A percentile compares a stretch with the other conserved stretches of the same genome.
phyloP scores from a whole-genome alignment of 805 yeast species.

The Hanseniaspora taiwanica region DNA sequence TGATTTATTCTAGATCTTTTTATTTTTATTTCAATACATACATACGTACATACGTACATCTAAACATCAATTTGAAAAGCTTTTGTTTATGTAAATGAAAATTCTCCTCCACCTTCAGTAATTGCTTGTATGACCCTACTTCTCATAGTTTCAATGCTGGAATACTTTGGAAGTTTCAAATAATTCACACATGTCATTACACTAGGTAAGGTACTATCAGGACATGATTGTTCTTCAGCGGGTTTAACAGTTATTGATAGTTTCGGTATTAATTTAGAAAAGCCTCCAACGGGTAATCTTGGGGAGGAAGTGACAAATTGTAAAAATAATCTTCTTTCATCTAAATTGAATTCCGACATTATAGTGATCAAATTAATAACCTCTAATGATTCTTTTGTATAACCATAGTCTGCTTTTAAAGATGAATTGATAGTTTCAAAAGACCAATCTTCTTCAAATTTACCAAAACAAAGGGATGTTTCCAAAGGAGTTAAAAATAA shows the following conservation, averaged over 20 bases:
- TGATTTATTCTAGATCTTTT: too few species aligned
- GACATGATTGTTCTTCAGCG: constrained; percentile 45
- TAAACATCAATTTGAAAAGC: too few species aligned
- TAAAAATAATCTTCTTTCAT: constrained; percentile 57
- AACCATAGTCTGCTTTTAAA: constrained; percentile 85
- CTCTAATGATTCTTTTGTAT: constrained; percentile 50
- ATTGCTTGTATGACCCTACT: constrained; percentile 55
- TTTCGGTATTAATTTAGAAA: constrained; percentile 65
- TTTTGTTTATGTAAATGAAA: constrained; percentile 46
- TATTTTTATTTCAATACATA: too few species aligned
- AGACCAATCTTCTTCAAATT: constrained; percentile 80
- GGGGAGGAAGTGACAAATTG: constrained; percentile 93
- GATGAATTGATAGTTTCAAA: constrained; percentile 41
- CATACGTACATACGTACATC: too few species aligned
- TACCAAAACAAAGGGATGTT: constrained; percentile 58
- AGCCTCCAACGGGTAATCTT: constrained; percentile 86
- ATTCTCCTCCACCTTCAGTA: constrained; percentile 80
- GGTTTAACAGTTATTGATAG: constrained; percentile 79
- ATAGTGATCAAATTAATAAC: constrained; percentile 50
- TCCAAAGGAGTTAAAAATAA: constrained; percentile 65
- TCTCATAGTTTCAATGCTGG: constrained; percentile 45
- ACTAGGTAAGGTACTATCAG: constrained; percentile 82
- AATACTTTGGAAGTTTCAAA: constrained; percentile 75
- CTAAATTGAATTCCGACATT: constrained; percentile 37
- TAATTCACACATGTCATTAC: constrained; percentile 98